Conservation (phyloP, 345 rosid genomes). For the thale cress (Arabidopsis thaliana) region DNA sequence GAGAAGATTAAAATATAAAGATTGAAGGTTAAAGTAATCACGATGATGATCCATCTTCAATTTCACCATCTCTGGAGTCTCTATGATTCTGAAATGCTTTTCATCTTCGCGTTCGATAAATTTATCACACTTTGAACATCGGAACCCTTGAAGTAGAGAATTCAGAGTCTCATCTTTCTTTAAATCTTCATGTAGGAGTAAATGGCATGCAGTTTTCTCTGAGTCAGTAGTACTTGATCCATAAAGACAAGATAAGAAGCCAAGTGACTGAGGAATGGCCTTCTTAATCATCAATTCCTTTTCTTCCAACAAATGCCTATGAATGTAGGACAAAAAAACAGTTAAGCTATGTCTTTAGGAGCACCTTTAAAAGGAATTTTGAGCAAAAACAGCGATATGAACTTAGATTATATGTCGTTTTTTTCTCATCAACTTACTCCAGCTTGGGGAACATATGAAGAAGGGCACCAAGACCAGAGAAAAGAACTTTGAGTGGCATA, state of each 20-base stretch:
- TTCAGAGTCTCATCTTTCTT: slow-evolving; percentile 53
- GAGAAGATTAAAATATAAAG: slow-evolving; percentile 70
- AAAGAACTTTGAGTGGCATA: slow-evolving; percentile 67
- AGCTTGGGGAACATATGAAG: slow-evolving; percentile 61
- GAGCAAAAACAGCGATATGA: slow-evolving; percentile 22
- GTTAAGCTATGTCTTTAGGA: slow-evolving; percentile 22
- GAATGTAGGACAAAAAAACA: slow-evolving; percentile 34
- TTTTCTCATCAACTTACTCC: slow-evolving; percentile 63
- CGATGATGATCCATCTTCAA: slow-evolving; percentile 43
- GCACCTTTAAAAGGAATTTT: slow-evolving; percentile 12
- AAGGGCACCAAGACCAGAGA: slow-evolving; percentile 63
- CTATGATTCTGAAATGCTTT: slow-evolving; percentile 45
- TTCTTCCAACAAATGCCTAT: slow-evolving; percentile 70
- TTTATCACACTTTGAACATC: slow-evolving; percentile 85
- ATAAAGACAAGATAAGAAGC: slow-evolving; percentile 75
- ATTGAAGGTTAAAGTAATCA: slow-evolving; percentile 55
- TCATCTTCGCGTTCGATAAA: slow-evolving; percentile 42
- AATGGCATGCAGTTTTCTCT: slow-evolving; percentile 60
- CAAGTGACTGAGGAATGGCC: slow-evolving; percentile 71
- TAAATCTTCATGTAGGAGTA: slow-evolving; percentile 52
- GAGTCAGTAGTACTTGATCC: slow-evolving; percentile 56
- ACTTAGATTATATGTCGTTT: slow-evolving; percentile 14
- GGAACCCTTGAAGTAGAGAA: slow-evolving; percentile 67
- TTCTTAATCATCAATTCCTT: slow-evolving; percentile 63
- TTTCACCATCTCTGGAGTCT: slow-evolving; percentile 45